Base-by-base conservation (phyloP, 164 flowering plant species). In the Macadamia integrifolia region DNA sequence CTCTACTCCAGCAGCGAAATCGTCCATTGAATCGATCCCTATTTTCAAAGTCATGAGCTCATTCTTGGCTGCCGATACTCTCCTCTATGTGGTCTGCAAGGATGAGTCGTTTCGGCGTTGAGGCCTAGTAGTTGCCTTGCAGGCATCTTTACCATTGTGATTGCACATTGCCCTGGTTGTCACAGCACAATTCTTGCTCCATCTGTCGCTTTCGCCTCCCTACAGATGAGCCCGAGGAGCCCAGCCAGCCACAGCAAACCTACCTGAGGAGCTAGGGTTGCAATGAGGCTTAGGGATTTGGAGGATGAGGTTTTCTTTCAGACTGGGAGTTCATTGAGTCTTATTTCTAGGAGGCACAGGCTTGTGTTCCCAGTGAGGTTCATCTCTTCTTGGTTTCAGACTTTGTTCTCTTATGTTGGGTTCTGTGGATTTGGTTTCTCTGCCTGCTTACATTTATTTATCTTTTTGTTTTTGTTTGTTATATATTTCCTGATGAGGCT, bases 81-180 rank as follows among this genome's bases (percentile, higher is more conserved):
- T 82, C 28, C 59, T 81, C 43, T 87, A 92, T 69, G 82, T 87
- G 0, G 84, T 89, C 17, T 89, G 92, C 60, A 87, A 86, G 71
- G 92, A 87, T 57, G 86, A 78, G 68, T 84, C 61, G 60, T 60
- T 7, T 76, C 2, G 83, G 77, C 56, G 80, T 59, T 9, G 84
- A 81, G 40, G 90, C 81, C 55, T 85, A 84, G 66, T 79, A 77
- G 76, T 77, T 89, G 48, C 95, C 94, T 44, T 89, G 95, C 66
- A 77, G 68, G 6, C 95, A 89, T 64, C 64, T 82, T 13, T 89
- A 86, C 72, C 95, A 89, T 67, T 18, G 74, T 2, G 86, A 84
- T 43, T 89, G 94, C 68, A 89, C 87, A 31, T 66, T 84, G 0
- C 95, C 91, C 0, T 89, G 95, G 91, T 85, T 87, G 14, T 64